A percentile compares a stretch with the other conserved stretches of the same genome.
phyloP scores from a whole-genome alignment of 495 filamentous ascomycete genomes.

The Hyphodiscus hymeniophilus region DNA sequence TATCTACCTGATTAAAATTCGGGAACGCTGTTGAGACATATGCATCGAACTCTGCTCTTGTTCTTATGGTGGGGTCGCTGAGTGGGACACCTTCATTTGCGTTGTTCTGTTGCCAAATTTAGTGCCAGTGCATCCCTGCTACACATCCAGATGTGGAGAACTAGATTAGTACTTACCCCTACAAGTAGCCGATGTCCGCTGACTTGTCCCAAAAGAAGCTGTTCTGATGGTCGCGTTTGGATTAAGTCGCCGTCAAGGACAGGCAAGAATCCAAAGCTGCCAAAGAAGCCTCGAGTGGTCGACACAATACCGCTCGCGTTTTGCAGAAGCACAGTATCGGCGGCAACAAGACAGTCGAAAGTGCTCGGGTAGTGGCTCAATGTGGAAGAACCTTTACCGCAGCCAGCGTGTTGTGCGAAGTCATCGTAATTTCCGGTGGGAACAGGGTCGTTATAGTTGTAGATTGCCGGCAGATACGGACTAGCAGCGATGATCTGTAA shows the following conservation, averaged over 20 bases:
- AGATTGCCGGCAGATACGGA: slow-evolving; percentile 39
- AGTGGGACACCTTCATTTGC: slow-evolving; percentile 38
- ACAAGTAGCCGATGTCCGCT: slow-evolving; percentile 43
- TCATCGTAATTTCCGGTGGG: slow-evolving; percentile 46
- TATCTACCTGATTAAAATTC: not conserved
- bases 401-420: slow-evolving; percentile 46
- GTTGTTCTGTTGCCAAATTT: slow-evolving; percentile 29
- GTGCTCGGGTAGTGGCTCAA: slow-evolving; percentile 25
- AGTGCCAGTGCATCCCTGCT: no score
- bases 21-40: not conserved
- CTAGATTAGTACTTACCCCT: slow-evolving; percentile 27
- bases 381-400: slow-evolving; percentile 23
- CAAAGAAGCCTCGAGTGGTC: slow-evolving; percentile 25
- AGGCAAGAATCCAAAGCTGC: slow-evolving; percentile 50
- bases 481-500: slow-evolving; percentile 36
- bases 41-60: not conserved
- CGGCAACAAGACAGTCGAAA: slow-evolving; percentile 44
- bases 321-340: slow-evolving; percentile 43
- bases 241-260: slow-evolving; percentile 54
- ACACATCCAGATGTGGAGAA: no score
- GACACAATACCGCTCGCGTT: slow-evolving; percentile 46
- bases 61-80: not conserved
- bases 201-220: slow-evolving; percentile 38
- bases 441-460: slow-evolving; percentile 38
- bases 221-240: slow-evolving; percentile 39